Percentiles rank a stretch among this genome's conserved stretches.
Conservation (phyloP, 2,329 filamentous ascomycete genomes). For the Talaromyces sp. region DNA sequence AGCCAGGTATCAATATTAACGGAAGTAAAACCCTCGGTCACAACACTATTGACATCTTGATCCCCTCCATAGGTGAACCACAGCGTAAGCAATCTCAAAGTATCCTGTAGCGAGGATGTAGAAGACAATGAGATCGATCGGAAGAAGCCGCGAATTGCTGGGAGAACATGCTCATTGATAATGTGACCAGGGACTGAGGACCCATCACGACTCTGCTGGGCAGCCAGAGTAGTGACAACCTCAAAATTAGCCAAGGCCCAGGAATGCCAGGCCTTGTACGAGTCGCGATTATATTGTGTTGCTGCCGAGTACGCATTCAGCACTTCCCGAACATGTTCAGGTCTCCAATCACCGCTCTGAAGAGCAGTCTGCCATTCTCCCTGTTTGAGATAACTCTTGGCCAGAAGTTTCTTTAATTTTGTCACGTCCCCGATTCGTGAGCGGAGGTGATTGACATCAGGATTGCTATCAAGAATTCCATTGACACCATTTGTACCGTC, state of each 20-base stretch:
- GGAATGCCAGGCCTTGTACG: constrained; percentile 99
- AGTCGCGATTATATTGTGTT: constrained; percentile 87
- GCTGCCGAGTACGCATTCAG: constrained; percentile 86
- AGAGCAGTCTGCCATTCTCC: constrained; percentile 91
- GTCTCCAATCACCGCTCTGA: constrained; percentile 83
- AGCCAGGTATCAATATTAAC: constrained; percentile 98
- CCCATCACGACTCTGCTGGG: constrained; percentile 58
- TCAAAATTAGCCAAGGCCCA: constrained; percentile 99
- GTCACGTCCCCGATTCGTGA: constrained; percentile 46
- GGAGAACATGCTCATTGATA: constrained; percentile 83
- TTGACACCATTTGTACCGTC: constrained; percentile 46
- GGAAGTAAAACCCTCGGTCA: constrained; percentile 83
- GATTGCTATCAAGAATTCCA: constrained; percentile 39
- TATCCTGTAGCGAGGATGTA: constrained; percentile 92
- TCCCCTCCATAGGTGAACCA: constrained; percentile 95
- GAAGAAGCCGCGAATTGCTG: constrained; percentile 93
- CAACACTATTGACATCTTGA: constrained; percentile 77
- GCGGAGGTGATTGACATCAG: constrained; percentile 35
- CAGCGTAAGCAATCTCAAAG: constrained; percentile 80
- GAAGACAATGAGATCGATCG: constrained; percentile 90
- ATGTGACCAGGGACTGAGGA: constrained; percentile 58
- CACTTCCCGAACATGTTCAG: constrained; percentile 80
- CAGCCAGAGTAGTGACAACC: constrained; percentile 77
- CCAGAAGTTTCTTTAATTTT: constrained; percentile 66
- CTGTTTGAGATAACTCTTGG: constrained; percentile 92